Conservation (phyloP, 1,139 yeast species). For the Blastobotrys serpentis region DNA sequence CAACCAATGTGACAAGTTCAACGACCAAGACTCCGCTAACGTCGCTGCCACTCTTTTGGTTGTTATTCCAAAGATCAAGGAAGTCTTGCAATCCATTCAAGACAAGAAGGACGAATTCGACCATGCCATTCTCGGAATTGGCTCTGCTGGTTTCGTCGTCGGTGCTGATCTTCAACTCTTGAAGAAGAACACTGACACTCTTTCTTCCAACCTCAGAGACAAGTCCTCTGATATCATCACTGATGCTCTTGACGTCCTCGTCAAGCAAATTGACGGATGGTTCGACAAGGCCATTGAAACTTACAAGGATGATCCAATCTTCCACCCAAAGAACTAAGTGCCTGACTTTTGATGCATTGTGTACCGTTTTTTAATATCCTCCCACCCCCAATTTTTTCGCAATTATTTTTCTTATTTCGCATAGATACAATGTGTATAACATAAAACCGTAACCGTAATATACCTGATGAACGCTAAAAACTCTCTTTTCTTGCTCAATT, state of each 20-base stretch:
- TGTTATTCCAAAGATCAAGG: constrained; percentile 22
- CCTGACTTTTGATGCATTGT: constrained; percentile 5
- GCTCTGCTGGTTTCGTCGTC: constrained; percentile 24
- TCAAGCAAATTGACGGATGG: constrained; percentile 24
- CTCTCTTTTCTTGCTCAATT: neutral
- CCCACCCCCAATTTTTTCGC: constrained; percentile 2
- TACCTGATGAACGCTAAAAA: neutral
- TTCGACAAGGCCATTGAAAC: constrained; percentile 16
- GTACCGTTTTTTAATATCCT: neutral
- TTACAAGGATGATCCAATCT: constrained; percentile 8
- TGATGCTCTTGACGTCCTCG: constrained; percentile 19
- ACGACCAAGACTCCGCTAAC: constrained; percentile 16
- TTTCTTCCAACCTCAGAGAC: constrained; percentile 18
- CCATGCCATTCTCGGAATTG: constrained; percentile 23
- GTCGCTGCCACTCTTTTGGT: constrained; percentile 19
- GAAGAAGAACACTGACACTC: constrained; percentile 18
- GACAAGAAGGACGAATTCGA: constrained; percentile 25
- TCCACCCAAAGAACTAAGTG: constrained; percentile 5
- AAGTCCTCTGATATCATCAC: constrained; percentile 17
- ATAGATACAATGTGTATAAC: constrained; percentile 7
- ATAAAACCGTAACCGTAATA: neutral
- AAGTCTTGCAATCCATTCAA: constrained; percentile 19
- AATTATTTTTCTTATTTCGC: constrained; percentile 5
- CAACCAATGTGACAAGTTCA: constrained; percentile 13
- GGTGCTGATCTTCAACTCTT: constrained; percentile 19